Percentiles rank a stretch among this genome's conserved stretches.
phyloP scores from a whole-genome alignment of 768 basidiomycete genomes.

The Suillus subluteus region DNA sequence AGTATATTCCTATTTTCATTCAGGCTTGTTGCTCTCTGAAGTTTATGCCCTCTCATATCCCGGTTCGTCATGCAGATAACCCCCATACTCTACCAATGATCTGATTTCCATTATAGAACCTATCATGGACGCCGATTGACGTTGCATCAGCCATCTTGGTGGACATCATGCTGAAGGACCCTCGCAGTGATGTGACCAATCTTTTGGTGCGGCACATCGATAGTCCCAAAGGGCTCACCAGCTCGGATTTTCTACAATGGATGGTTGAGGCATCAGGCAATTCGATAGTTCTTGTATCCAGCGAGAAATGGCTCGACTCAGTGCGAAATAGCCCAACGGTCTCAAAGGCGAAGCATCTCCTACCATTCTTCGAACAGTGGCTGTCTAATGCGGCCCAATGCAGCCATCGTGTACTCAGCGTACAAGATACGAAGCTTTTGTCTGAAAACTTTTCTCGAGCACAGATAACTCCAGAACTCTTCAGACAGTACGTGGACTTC shows the following conservation, averaged over 20 bases:
- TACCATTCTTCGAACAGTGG: neutral
- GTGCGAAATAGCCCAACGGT: neutral
- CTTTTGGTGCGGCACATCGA: slow-evolving; percentile 1
- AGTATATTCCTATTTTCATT: neutral
- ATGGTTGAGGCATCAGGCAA: neutral
- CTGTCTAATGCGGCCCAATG: neutral
- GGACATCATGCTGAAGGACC: neutral
- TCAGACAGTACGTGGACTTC: neutral
- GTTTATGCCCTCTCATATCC: neutral
- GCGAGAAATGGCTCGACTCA: neutral
- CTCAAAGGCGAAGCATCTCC: neutral
- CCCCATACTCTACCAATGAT: neutral
- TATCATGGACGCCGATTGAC: neutral
- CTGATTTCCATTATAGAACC: neutral
- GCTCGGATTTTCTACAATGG: neutral
- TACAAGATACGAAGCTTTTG: neutral
- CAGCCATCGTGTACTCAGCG: neutral
- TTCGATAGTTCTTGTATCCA: neutral
- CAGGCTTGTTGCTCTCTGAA: neutral
- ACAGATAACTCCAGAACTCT: neutral
- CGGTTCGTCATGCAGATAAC: neutral
- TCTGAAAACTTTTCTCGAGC: neutral
- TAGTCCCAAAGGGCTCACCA: neutral
- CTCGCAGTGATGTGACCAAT: neutral
- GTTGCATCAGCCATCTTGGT: neutral